A percentile compares a stretch with the other conserved stretches of the same genome.
These are phyloP conservation scores for Colletotrichum plurivorum DNA, from an alignment of 2,329 filamentous ascomycete species.

Conservation along the genomic window DNA sequence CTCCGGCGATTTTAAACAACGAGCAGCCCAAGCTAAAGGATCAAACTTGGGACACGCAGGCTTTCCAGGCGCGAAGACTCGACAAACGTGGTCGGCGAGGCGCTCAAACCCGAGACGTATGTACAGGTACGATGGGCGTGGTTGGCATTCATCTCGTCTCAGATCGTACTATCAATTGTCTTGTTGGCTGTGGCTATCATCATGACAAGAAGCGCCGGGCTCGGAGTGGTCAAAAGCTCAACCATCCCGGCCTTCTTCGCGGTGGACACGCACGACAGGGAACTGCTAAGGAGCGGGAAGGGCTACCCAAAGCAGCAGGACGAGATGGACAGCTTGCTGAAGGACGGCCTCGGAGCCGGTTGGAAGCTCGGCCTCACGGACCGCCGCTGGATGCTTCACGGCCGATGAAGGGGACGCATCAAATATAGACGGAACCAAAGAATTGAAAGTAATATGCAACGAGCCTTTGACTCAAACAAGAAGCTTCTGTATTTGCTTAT, in stretches of 20 bases:
- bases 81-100: constrained; percentile 14
- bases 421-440: no score
- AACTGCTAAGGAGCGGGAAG: not conserved
- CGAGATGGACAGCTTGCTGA: constrained; percentile 1
- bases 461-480: constrained; percentile 1
- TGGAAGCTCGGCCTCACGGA: constrained; percentile 13
- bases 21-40: no score
- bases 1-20: no score
- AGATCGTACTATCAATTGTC: constrained; percentile 34
- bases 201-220: constrained; percentile 22
- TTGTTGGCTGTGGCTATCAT: constrained; percentile 36
- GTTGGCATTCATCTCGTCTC: constrained; percentile 40
- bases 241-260: constrained; percentile 6
- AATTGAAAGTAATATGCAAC: no score
- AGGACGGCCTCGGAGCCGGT: not conserved
- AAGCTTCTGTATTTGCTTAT: constrained; percentile 33
- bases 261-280: constrained; percentile 2
- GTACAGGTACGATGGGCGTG: constrained; percentile 41
- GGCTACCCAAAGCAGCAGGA: not conserved
- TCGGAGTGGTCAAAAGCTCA: constrained; percentile 42
- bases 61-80: not conserved
- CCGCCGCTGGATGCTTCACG: not conserved
- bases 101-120: constrained; percentile 24
- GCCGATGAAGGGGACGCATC: not conserved
- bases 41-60: not conserved